Evolutionary conservation across 805 yeast species (phyloP).

Genomic region (Candida khao-thaluensis): DNA sequence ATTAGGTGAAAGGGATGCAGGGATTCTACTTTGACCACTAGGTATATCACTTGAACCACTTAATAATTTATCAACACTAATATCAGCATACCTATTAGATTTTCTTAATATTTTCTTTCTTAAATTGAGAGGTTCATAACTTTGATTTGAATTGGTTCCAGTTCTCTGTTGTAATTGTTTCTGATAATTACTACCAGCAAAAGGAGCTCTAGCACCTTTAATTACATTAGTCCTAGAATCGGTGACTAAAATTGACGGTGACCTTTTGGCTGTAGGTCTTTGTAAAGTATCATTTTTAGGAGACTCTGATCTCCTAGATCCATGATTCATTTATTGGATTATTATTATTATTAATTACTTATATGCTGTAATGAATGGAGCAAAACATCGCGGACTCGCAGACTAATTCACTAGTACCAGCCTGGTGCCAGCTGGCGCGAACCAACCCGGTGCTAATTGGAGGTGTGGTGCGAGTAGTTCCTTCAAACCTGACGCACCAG

Average conservation of each 20-base stretch:
- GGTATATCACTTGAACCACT: slow-evolving; percentile 86
- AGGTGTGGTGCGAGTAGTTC: too few relatives aligned
- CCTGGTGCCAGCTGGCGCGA: too few relatives aligned
- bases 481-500: too few relatives aligned
- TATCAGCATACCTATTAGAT: slow-evolving; percentile 60
- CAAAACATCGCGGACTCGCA: too few relatives aligned
- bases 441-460: too few relatives aligned
- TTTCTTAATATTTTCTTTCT: slow-evolving; percentile 29
- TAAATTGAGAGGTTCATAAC: slow-evolving; percentile 14
- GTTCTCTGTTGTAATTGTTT: slow-evolving; percentile 33
- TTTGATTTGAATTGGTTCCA: neutral
- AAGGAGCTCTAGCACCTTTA: slow-evolving; percentile 66
- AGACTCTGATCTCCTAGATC: slow-evolving; percentile 4
- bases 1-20: slow-evolving; percentile 18
- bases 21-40: slow-evolving; percentile 60
- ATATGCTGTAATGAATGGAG: too few relatives aligned
- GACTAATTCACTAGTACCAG: too few relatives aligned
- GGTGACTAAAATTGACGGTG: slow-evolving; percentile 92
- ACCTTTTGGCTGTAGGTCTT: slow-evolving; percentile 70
- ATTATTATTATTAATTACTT: too few relatives aligned
- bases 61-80: slow-evolving; percentile 76
- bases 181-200: slow-evolving; percentile 61
- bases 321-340: slow-evolving; percentile 7
- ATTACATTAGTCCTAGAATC: slow-evolving; percentile 65
- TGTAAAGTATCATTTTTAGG: neutral